A percentile compares a stretch with the other conserved stretches of the same genome.
phyloP scores from a whole-genome alignment of 371 early-diverging fungal species.

The Lichtheimia hyalospora region DNA sequence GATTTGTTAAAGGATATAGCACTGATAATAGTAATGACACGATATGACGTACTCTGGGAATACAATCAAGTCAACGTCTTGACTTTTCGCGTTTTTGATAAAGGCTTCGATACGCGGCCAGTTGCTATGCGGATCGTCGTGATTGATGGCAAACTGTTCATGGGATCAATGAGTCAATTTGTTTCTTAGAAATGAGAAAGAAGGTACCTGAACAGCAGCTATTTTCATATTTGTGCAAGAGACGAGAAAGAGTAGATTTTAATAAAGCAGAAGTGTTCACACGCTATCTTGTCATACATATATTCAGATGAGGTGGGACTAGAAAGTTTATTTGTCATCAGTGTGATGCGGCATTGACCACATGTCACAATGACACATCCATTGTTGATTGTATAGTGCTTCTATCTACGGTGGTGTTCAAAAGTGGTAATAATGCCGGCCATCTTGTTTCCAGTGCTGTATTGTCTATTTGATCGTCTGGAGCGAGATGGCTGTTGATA shows the following conservation, averaged over 20 bases:
- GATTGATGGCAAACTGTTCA: constrained; percentile 16
- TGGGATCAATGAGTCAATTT: background rate
- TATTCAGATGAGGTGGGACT: too few relatives aligned
- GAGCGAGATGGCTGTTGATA: background rate
- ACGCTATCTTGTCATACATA: too few relatives aligned
- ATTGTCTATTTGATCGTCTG: constrained; percentile 1
- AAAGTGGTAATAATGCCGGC: background rate
- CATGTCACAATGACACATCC: background rate
- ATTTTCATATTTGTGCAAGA: constrained; percentile 3
- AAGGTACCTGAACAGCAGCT: constrained; percentile 7
- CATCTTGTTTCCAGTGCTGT: constrained; percentile 3
- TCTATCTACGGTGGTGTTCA: background rate
- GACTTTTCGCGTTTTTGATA: constrained; percentile 5
- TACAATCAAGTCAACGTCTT: constrained; percentile 14
- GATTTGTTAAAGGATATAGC: background rate
- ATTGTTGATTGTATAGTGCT: background rate
- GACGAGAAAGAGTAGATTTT: background rate
- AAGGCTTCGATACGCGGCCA: constrained; percentile 12
- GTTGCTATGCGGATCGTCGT: constrained; percentile 4
- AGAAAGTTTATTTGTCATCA: too few relatives aligned
- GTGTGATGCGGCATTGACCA: too few relatives aligned
- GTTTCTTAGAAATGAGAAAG: too few relatives aligned
- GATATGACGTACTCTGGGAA: constrained; percentile 14
- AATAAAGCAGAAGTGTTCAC: too few relatives aligned
- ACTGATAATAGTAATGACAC: too few relatives aligned